Evolutionary conservation across 805 yeast genomes (phyloP), one percentile per base, ranked within the genome.

Genomic region (Osmozyma mogii): DNA sequence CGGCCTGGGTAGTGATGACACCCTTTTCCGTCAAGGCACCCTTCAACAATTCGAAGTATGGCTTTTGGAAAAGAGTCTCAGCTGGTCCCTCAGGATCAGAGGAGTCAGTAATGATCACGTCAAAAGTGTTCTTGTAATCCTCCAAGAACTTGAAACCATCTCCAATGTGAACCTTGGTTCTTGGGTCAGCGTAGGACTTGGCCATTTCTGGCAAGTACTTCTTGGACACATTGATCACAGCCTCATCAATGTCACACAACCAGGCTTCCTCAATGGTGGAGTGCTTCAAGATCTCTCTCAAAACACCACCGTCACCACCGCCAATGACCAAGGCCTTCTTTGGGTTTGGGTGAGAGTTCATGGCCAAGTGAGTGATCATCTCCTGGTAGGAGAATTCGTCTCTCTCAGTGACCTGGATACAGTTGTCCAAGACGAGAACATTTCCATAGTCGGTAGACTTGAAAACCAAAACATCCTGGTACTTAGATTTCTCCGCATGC

Each of bases 11-110:
- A 50, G 92, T 81, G 41, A 74, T 72, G 35, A 88, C 89, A 54
- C 98, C 98, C 55, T 84, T 75, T 41, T 77, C 92, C 37, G 94
- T 87, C 45, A 89, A 72, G n/a, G 97, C 96, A 40, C 76, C 80
- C 55, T 70, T 65, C 56, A 89, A 69, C 39, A 89, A 73, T 59
- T 80, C 71, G 57, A 88, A 89, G 70, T 89, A 89, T 17, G 87
- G 84, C 56, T 83, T 80, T 65, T 88, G 94, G 75, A 92, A 92
- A 30, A 89, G 71, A 21, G 84, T 70, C 58, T 80, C 96, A 29
- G 97, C 97, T 19, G 98, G 97, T 33, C 97, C 98, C 59, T 89
- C 97, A 28, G 97, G 97, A 60, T 89, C 97, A 19, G 96, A 84
- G 17, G 96, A 87, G 57, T 89, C 98, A 29, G 97, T 89, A 58